Conservation (phyloP, 73 alveolate genomes). For the Diophrys appendiculata region DNA sequence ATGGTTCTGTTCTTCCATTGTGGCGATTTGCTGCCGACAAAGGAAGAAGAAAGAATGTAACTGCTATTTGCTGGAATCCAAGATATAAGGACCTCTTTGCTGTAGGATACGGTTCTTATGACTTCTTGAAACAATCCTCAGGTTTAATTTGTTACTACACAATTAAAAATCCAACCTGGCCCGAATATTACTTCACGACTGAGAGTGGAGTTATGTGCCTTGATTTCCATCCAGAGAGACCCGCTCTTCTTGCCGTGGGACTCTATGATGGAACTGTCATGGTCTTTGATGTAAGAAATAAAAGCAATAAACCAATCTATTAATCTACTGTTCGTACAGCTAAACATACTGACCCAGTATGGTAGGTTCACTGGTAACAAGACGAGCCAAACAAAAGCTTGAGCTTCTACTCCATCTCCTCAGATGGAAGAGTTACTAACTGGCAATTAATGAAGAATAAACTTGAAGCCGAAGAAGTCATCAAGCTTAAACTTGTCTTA, state of each 20-base stretch:
- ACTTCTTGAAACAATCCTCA: slow-evolving; percentile 92
- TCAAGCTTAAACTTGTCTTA: slow-evolving; percentile 72
- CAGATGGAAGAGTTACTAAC: slow-evolving; percentile 99
- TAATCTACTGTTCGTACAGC: slow-evolving; percentile 36
- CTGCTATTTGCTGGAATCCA: slow-evolving; percentile 99
- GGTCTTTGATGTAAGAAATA: slow-evolving; percentile 98
- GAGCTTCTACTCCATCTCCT: slow-evolving; percentile 95
- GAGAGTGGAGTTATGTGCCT: slow-evolving; percentile 98
- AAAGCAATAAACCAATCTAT: slow-evolving; percentile 95
- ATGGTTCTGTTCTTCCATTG: slow-evolving; percentile 86
- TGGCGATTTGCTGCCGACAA: slow-evolving; percentile 98
- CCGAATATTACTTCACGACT: slow-evolving; percentile 97
- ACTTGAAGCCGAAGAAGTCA: slow-evolving; percentile 91
- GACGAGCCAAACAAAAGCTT: slow-evolving; percentile 86
- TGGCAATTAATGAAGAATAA: slow-evolving; percentile 97
- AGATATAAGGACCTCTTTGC: slow-evolving; percentile 98
- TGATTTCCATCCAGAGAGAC: slow-evolving; percentile 98
- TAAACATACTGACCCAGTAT: slow-evolving; percentile 99
- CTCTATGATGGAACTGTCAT: slow-evolving; percentile 99
- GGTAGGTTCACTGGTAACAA: slow-evolving; percentile 97
- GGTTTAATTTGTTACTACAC: slow-evolving; percentile 98
- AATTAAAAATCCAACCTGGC: slow-evolving; percentile 98
- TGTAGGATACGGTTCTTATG: slow-evolving; percentile 99
- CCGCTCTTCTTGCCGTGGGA: slow-evolving; percentile 99
- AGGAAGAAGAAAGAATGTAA: slow-evolving; percentile 96